Evolutionary conservation across 768 basidiomycete genomes (phyloP).

Genomic region (Coprinellus aureogranulatus): DNA sequence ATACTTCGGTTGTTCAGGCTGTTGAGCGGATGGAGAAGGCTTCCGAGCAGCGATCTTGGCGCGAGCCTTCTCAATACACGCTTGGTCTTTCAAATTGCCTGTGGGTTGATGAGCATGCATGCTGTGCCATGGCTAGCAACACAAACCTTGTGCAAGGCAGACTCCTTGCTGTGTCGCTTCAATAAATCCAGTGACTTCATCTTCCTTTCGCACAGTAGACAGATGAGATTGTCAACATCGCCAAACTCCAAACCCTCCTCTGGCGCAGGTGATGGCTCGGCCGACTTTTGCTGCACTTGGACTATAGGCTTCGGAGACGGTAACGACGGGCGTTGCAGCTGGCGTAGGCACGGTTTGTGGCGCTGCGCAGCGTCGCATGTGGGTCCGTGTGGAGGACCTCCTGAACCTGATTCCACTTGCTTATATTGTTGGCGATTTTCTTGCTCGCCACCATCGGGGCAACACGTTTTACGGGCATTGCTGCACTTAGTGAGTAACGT

Average conservation of each 20-base stretch:
- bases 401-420: constrained; percentile 96
- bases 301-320: neutral
- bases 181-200: constrained; percentile 88
- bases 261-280: constrained; percentile 35
- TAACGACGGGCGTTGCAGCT: neutral
- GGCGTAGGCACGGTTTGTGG: constrained; percentile 2
- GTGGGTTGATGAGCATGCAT: constrained; percentile 23
- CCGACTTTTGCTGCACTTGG: constrained; percentile 6
- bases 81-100: constrained; percentile 82
- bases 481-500: constrained; percentile 17
- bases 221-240: constrained; percentile 71
- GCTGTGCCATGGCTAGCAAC: too few relatives aligned
- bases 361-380: neutral
- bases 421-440: constrained; percentile 90
- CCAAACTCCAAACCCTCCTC: constrained; percentile 81
- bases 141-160: constrained; percentile 91
- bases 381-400: constrained; percentile 56
- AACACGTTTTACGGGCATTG: constrained; percentile 60
- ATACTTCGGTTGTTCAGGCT: constrained; percentile 61
- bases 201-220: constrained; percentile 88
- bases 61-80: constrained; percentile 68
- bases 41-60: constrained; percentile 59
- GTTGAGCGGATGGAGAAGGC: constrained; percentile 11
- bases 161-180: constrained; percentile 87
- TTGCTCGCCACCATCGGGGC: constrained; percentile 81